Evolutionary conservation across 2,329 filamentous ascomycete genomes (phyloP), one percentile per base, ranked within the genome.

Genomic region (Trichoderma sp.): DNA sequence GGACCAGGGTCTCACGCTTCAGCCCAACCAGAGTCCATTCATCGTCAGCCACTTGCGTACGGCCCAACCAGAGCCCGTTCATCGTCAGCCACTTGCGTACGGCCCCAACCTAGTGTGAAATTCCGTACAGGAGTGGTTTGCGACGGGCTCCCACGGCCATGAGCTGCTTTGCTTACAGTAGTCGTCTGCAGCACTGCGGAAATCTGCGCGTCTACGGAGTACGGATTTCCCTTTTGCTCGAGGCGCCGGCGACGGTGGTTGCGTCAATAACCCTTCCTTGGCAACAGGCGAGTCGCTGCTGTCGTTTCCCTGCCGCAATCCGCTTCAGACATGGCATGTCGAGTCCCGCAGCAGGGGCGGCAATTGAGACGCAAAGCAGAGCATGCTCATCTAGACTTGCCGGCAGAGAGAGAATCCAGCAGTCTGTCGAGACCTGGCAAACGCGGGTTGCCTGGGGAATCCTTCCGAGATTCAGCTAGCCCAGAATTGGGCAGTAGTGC

Each of bases 21-120:
- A 67, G 58, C 66, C 66, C 52, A 67, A 67, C 66, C 66, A 64
- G 39, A 34, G 17, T 48, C 37, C 57, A 29, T 52, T 34, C 50
- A 64, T 64, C 35, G 50, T 39, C 66, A 63, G 66, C 66, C 58
- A 67, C 52, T 45, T 67, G 66, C 66, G 52, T 50, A 58, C 39
- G 19, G 34, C 57, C 65, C 45, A 67, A 67, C 66, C 66, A 64
- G 39, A 34, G 17, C 57, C 37, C 57, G 37, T 52, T 34, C 50
- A 64, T 64, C 35, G 50, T 39, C 66, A 63, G 66, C 66, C 58
- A 67, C 52, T 45, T 67, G 66, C 66, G 52, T 50, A 58, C 39
- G 19, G 34, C 57, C 65, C 45, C 45, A 54, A 56, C 29, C 32
- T 67, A 64, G 60, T 22, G 37, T 35, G 39, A 22, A 19, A 48